A percentile compares a stretch with the other conserved stretches of the same genome.
These are phyloP conservation scores for Zizania palustris DNA, from an alignment of 202 grass and related monocot genomes.

Conservation along the genomic window DNA sequence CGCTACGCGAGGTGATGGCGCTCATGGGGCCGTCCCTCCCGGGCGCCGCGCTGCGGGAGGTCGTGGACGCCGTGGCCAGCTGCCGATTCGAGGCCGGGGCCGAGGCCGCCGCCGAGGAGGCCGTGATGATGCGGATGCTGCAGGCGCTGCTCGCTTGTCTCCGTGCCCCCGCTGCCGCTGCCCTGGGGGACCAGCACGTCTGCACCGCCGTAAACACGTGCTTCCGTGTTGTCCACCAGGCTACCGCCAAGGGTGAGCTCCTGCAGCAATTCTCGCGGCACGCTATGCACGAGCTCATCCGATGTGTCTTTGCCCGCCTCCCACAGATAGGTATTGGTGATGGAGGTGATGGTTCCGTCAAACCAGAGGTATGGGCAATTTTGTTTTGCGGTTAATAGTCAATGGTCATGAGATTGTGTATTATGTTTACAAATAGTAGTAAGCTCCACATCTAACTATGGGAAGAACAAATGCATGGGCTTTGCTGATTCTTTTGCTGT, in stretches of 20 bases:
- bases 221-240: slow-evolving; percentile 93
- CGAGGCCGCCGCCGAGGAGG: slow-evolving; percentile 68
- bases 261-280: slow-evolving; percentile 82
- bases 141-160: slow-evolving; percentile 84
- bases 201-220: slow-evolving; percentile 95
- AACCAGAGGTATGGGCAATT: slow-evolving; percentile 52
- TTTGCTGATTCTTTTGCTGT: neutral
- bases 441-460: neutral
- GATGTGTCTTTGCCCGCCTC: slow-evolving; percentile 64
- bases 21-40: slow-evolving; percentile 50
- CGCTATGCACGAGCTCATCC: slow-evolving; percentile 78
- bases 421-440: slow-evolving; percentile 14
- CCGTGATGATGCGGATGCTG: slow-evolving; percentile 87
- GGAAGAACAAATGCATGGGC: neutral
- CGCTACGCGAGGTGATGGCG: slow-evolving; percentile 71
- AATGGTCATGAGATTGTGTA: slow-evolving; percentile 16
- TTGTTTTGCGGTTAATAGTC: slow-evolving; percentile 41
- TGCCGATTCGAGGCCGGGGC: slow-evolving; percentile 81
- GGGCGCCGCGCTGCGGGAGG: slow-evolving; percentile 61
- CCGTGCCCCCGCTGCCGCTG: slow-evolving; percentile 50
- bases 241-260: slow-evolving; percentile 64
- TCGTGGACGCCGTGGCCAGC: slow-evolving; percentile 77
- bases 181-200: slow-evolving; percentile 82
- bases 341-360: slow-evolving; percentile 29
- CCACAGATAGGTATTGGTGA: slow-evolving; percentile 43